These are phyloP conservation scores for Tetrahymena borealis DNA, from an alignment of 73 alveolate genomes.

Conservation along the genomic window DNA sequence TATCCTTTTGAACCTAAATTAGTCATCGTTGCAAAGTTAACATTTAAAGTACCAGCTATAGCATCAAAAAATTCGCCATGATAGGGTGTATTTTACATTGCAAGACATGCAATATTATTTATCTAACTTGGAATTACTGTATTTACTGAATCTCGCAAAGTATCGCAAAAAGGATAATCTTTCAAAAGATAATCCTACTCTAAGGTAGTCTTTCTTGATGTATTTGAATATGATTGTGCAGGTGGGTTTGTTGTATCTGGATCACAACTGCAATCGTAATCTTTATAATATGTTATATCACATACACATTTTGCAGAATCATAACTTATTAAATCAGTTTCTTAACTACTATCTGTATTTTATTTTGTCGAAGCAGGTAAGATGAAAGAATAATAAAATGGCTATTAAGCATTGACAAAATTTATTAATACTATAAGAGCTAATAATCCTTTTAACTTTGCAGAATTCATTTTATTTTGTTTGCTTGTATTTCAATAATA, in stretches of 20 bases:
- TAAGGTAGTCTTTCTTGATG: background rate
- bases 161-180: background rate
- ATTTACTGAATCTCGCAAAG: background rate
- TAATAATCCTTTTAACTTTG: no score
- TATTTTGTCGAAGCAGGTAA: no score
- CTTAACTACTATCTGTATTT: background rate
- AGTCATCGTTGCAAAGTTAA: no score
- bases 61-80: background rate
- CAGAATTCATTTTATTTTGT: no score
- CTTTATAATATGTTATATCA: background rate
- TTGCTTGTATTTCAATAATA: no score
- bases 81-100: background rate
- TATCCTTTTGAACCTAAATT: no score
- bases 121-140: background rate
- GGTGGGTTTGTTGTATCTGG: background rate
- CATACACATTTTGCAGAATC: background rate
- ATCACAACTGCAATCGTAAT: background rate
- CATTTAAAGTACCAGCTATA: background rate
- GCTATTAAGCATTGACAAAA: no score
- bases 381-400: no score
- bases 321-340: background rate
- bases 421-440: no score
- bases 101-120: background rate
- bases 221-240: background rate
- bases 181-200: background rate